Percentiles rank a stretch among this genome's conserved stretches.
phyloP scores from a whole-genome alignment of 306 rosid species.

The Cotoneaster glaucophyllus region DNA sequence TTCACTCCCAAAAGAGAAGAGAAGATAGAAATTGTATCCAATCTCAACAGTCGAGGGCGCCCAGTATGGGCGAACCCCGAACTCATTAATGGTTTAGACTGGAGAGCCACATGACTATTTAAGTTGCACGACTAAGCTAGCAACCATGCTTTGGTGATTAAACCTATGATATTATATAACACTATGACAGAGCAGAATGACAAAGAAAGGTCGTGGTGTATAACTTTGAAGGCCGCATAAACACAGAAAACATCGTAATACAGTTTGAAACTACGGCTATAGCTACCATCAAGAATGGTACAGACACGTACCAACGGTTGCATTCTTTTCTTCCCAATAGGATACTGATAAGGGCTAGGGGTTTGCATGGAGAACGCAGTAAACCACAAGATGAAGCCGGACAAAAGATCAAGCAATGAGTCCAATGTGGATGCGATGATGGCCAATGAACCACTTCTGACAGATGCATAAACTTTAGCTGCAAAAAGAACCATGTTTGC shows the following conservation, averaged over 20 bases:
- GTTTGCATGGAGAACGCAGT: constrained; percentile 99
- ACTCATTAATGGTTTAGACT: neutral
- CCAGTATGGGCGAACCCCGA: neutral
- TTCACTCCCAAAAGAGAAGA: neutral
- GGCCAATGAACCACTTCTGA: constrained; percentile 92
- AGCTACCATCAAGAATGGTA: neutral
- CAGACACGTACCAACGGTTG: constrained; percentile 81
- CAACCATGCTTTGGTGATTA: neutral
- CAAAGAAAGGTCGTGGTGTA: neutral
- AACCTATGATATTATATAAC: neutral
- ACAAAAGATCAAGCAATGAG: constrained; percentile 94
- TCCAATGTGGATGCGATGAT: constrained; percentile 96
- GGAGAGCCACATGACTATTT: neutral
- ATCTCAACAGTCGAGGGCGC: neutral
- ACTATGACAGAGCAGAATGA: neutral
- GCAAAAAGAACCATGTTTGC: constrained; percentile 91
- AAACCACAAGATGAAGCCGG: constrained; percentile 97
- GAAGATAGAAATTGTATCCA: neutral
- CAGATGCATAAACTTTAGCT: constrained; percentile 87
- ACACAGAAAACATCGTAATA: neutral
- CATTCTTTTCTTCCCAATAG: constrained; percentile 96
- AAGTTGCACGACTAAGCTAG: neutral
- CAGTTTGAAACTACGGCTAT: neutral
- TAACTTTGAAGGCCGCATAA: neutral
- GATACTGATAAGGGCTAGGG: constrained; percentile 92